Base-by-base conservation (phyloP, 2,329 filamentous ascomycete species). In the Ceratocystis variospora region DNA sequence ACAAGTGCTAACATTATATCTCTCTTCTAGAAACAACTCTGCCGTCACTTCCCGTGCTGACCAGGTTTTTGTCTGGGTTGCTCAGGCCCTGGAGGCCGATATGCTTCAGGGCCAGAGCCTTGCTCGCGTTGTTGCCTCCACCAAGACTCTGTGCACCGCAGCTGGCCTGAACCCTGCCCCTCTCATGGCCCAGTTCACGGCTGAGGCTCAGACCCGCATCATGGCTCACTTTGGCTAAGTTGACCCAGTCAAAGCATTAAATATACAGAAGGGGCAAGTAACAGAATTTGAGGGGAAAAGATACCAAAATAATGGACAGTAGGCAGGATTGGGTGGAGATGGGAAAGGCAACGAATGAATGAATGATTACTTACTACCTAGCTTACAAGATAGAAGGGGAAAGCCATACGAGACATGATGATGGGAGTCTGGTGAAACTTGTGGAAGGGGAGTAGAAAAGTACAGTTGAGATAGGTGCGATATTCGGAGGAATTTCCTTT, bases 11-110 rank as follows among this genome's bases (percentile, higher is more conserved):
- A 59, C 8, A 37, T 59, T 33, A 5, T 5, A 53, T 15, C 19
- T 46, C 69, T 66, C 44, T 61, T 50, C 53, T 70, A 97, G 94
- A 75, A 89, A 89, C 85, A 89, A 96, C 72, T 89, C 90, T 0
- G 86, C 84, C 15, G 89, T 96, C 61, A 80, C 90, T 72, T 79
- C 81, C 69, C 88, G 94, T 73, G 86, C 90, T 5, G 84, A 84
- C 70, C 90, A 91, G 75, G 83, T 92, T 68, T 97, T 99, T 73
- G 84, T 87, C 31, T 88, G 85, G 72, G 89, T 97, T 66, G 90
- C 87, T 31, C 87, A 95, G 75, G 93, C 92, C 22, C 84, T 99
- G 15, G 93, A 96, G 73, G 88, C 90, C 5, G 90, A 96, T 73
- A 93, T 92, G 19, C 80, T 99, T 50, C 89, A 92, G 73, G 92